Evolutionary conservation across 83 land plant species (phyloP).

Genomic region (Diphasiastrum complanatum): DNA sequence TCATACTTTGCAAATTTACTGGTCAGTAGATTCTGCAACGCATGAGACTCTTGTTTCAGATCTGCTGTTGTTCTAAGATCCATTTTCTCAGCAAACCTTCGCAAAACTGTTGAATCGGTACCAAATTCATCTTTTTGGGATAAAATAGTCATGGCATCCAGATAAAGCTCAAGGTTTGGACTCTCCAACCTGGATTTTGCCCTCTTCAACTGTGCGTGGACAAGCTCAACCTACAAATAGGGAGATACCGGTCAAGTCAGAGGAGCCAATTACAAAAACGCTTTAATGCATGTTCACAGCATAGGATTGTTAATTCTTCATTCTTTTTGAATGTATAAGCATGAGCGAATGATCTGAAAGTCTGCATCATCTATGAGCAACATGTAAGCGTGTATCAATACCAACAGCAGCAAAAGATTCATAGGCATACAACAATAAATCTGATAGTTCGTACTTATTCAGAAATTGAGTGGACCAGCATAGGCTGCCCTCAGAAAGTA

Average conservation of each 20-base stretch:
- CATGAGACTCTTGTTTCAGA: conserved; percentile 55
- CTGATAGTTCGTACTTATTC: no score
- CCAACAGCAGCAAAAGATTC: no score
- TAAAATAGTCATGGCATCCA: conserved; percentile 36
- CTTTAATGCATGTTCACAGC: no score
- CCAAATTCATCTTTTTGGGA: conserved; percentile 32
- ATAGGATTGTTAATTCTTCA: no score
- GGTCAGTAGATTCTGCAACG: conserved; percentile 56
- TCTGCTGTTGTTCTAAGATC: conserved; percentile 57
- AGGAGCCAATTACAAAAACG: not conserved
- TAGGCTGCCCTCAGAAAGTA: no score
- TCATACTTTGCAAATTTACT: conserved; percentile 40
- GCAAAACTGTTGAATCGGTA: conserved; percentile 39
- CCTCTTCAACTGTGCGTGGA: conserved; percentile 71
- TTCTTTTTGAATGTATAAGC: no score
- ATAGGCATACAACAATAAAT: no score
- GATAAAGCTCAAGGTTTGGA: conserved; percentile 34
- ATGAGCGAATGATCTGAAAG: no score
- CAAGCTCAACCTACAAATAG: conserved; percentile 59
- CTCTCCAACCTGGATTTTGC: conserved; percentile 58
- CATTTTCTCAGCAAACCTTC: conserved; percentile 60
- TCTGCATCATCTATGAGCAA: no score
- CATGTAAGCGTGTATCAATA: no score
- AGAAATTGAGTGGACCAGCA: no score
- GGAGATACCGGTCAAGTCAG: not conserved